A percentile compares a stretch with the other conserved stretches of the same genome.
Conservation (phyloP, 129 eudicot species). For the Helianthus tuberosus region DNA sequence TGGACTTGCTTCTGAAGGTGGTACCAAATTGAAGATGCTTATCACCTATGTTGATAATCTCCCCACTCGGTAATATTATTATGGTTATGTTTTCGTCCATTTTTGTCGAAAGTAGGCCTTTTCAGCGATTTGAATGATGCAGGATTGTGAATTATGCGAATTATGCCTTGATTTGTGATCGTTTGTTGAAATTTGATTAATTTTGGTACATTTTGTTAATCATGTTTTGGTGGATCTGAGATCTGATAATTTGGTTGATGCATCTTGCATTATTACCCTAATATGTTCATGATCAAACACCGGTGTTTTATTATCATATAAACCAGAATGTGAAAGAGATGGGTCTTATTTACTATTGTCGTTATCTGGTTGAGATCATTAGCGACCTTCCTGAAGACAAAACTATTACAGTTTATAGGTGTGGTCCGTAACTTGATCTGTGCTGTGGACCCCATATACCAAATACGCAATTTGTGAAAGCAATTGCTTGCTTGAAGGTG, state of each 20-base stretch:
- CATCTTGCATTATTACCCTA: no score
- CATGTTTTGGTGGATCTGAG: slow-evolving; percentile 10
- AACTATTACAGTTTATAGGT: slow-evolving; percentile 91
- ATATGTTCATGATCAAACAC: no score
- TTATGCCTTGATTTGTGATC: background rate
- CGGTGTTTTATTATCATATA: no score
- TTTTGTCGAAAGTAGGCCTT: background rate
- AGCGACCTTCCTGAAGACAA: slow-evolving; percentile 89
- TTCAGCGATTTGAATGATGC: background rate
- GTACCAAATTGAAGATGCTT: slow-evolving; percentile 78
- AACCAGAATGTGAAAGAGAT: no score
- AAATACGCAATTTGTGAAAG: slow-evolving; percentile 88
- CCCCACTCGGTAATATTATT: slow-evolving; percentile 70
- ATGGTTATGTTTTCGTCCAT: background rate
- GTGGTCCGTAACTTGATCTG: slow-evolving; percentile 96
- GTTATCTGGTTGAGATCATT: slow-evolving; percentile 82
- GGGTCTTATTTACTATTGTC: slow-evolving; percentile 2
- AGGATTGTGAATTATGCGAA: no score
- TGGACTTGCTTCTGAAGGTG: slow-evolving; percentile 82
- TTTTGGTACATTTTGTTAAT: background rate
- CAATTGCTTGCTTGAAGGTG: slow-evolving; percentile 86
- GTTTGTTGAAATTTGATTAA: background rate
- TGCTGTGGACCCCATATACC: slow-evolving; percentile 99
- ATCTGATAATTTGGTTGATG: background rate
- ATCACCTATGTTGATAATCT: slow-evolving; percentile 91